Percentiles rank a stretch among this genome's conserved stretches.
These are phyloP conservation scores for Aureobasidium sp. DNA, from an alignment of 2,329 filamentous ascomycete species.

Conservation along the genomic window DNA sequence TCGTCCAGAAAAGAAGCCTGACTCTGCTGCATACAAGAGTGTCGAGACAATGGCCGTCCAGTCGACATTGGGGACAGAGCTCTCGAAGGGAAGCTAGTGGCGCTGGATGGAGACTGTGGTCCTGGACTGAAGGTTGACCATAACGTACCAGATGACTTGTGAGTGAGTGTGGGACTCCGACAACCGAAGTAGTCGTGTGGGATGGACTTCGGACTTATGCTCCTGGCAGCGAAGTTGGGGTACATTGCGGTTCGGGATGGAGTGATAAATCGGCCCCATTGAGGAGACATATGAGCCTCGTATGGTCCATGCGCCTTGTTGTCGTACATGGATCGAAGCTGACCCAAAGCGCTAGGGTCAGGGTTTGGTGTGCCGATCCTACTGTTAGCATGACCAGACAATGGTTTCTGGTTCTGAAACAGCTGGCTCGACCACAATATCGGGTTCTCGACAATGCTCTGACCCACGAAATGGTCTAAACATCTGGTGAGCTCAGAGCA, in stretches of 20 bases:
- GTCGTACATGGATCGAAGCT: background rate
- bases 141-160: slow-evolving; percentile 70
- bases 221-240: slow-evolving; percentile 47
- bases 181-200: slow-evolving; percentile 58
- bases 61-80: slow-evolving; percentile 13
- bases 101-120: slow-evolving; percentile 53
- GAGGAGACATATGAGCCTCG: background rate
- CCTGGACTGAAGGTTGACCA: slow-evolving; percentile 79
- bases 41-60: slow-evolving; percentile 9
- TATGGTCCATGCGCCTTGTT: background rate
- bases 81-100: slow-evolving; percentile 41
- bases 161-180: slow-evolving; percentile 58
- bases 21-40: slow-evolving; percentile 8
- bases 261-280: slow-evolving; percentile 18
- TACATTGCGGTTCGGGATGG: slow-evolving; percentile 16
- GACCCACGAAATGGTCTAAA: slow-evolving; percentile 74
- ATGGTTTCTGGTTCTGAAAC: slow-evolving; percentile 43
- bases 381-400: background rate
- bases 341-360: background rate
- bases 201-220: slow-evolving; percentile 26
- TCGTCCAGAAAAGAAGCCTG: slow-evolving; percentile 56
- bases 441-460: slow-evolving; percentile 73
- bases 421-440: slow-evolving; percentile 89
- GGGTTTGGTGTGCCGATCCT: background rate
- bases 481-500: slow-evolving; percentile 83